Evolutionary conservation across 495 filamentous ascomycete genomes (phyloP).

Genomic region (Xylaria castorea): DNA sequence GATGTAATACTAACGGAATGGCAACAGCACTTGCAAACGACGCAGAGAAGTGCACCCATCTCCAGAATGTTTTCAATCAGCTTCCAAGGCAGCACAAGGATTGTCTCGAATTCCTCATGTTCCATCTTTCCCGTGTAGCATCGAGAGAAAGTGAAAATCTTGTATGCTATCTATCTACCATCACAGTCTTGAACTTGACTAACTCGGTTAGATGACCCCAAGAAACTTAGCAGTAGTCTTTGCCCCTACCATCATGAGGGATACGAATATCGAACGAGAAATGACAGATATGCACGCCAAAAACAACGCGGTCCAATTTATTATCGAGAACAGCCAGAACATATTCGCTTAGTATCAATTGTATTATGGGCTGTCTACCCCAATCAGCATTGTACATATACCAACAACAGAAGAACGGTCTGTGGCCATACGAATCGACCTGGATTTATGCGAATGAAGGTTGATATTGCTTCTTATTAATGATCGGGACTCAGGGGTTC

Average conservation of each 20-base stretch:
- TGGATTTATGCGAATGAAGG: background rate
- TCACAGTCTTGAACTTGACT: background rate
- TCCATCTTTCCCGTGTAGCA: constrained; percentile 91
- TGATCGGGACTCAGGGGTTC: background rate
- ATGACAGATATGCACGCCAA: constrained; percentile 96
- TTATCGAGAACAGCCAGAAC: constrained; percentile 83
- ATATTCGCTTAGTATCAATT: constrained; percentile 62
- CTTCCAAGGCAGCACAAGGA: constrained; percentile 84
- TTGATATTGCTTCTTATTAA: constrained; percentile 14
- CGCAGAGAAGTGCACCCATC: constrained; percentile 66
- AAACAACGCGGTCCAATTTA: constrained; percentile 85
- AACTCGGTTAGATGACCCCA: constrained; percentile 75
- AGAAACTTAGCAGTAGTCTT: constrained; percentile 97
- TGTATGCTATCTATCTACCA: constrained; percentile 45
- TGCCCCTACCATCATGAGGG: constrained; percentile 95
- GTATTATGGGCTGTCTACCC: constrained; percentile 3
- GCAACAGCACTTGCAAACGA: constrained; percentile 59
- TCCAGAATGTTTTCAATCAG: constrained; percentile 73
- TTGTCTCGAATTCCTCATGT: constrained; percentile 90
- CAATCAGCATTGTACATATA: constrained; percentile 38
- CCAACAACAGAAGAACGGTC: constrained; percentile 17
- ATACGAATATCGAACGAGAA: constrained; percentile 84
- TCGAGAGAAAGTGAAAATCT: constrained; percentile 81
- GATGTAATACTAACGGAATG: constrained; percentile 25
- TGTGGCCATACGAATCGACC: constrained; percentile 5